A percentile compares a stretch with the other conserved stretches of the same genome.
phyloP scores from a whole-genome alignment of 2,329 filamentous ascomycete species.

The Claviceps cyperi region DNA sequence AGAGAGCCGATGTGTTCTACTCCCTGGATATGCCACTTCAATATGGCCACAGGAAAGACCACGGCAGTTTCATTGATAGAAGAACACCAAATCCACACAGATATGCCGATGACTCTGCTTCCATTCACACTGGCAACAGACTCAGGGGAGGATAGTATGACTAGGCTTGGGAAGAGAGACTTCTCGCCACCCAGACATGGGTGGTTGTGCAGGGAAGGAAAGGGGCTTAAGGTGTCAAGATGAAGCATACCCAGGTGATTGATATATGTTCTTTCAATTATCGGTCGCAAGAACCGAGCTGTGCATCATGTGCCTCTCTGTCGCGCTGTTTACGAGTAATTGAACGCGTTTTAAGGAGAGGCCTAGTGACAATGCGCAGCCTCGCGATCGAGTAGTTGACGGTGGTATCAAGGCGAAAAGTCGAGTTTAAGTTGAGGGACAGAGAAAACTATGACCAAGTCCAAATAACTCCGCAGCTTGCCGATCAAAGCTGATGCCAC shows the following conservation, averaged over 20 bases:
- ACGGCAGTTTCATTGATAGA: constrained; percentile 5
- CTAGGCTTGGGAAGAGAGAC: neutral
- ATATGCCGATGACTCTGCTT: constrained; percentile 5
- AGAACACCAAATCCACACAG: constrained; percentile 5
- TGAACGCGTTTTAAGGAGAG: constrained; percentile 11
- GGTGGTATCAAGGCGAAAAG: constrained; percentile 5
- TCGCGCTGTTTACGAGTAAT: constrained; percentile 21
- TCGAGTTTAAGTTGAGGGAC: constrained; percentile 7
- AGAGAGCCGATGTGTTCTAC: neutral
- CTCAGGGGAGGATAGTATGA: neutral
- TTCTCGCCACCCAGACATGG: neutral
- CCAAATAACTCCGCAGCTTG: constrained; percentile 11
- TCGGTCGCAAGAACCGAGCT: constrained; percentile 1
- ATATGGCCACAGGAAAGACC: constrained; percentile 1
- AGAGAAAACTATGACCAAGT: constrained; percentile 8
- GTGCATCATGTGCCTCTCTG: constrained; percentile 8
- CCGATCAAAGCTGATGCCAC: constrained; percentile 12
- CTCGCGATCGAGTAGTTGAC: constrained; percentile 2
- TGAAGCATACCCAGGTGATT: constrained; percentile 18
- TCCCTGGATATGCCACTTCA: constrained; percentile 1
- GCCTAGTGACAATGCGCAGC: constrained; percentile 6
- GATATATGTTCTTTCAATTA: constrained; percentile 13
- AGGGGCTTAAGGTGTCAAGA: constrained; percentile 11
- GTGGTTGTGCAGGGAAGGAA: constrained; percentile 6
- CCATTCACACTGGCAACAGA: constrained; percentile 6